Conservation (phyloP, 441 rosid genomes). For the Manihot esculenta region DNA sequence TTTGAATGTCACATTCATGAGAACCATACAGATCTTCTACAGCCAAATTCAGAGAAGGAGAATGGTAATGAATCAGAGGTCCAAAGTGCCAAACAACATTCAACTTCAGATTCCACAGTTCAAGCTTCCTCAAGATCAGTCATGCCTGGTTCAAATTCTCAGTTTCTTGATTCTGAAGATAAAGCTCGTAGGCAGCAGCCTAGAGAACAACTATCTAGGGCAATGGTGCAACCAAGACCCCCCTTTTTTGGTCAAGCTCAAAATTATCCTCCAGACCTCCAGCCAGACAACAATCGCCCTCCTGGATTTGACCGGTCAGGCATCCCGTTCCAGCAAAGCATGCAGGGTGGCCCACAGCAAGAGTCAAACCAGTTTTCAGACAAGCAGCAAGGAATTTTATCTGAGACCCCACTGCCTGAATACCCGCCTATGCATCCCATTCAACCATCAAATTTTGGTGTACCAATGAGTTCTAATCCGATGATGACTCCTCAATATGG, state of each 20-base stretch:
- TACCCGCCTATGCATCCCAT: constrained; percentile 62
- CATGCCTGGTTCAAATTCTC: constrained; percentile 52
- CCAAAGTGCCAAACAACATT: constrained; percentile 59
- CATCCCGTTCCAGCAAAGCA: constrained; percentile 39
- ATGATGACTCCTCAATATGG: constrained; percentile 55
- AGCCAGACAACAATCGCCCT: constrained; percentile 49
- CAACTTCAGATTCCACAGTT: constrained; percentile 66
- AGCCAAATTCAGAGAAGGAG: constrained; percentile 61
- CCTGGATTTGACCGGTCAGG: constrained; percentile 62
- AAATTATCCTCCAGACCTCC: constrained; percentile 45
- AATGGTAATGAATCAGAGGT: constrained; percentile 67
- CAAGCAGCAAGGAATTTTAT: constrained; percentile 48
- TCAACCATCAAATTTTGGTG: constrained; percentile 59
- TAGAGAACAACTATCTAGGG: constrained; percentile 61
- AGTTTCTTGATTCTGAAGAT: constrained; percentile 59
- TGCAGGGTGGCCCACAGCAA: constrained; percentile 38
- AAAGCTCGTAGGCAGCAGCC: constrained; percentile 49
- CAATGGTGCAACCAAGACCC: constrained; percentile 48
- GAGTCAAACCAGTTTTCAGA: constrained; percentile 50
- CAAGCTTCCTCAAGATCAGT: constrained; percentile 57
- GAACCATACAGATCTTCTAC: constrained; percentile 62
- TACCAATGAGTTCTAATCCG: constrained; percentile 65
- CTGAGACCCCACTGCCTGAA: constrained; percentile 53
- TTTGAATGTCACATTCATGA: constrained; percentile 78
- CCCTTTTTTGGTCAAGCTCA: constrained; percentile 57